Percentiles rank a stretch among this genome's conserved stretches.
Evolutionary conservation across 148 eudicot species (phyloP).

Genomic region (Rhododendron simsii): DNA sequence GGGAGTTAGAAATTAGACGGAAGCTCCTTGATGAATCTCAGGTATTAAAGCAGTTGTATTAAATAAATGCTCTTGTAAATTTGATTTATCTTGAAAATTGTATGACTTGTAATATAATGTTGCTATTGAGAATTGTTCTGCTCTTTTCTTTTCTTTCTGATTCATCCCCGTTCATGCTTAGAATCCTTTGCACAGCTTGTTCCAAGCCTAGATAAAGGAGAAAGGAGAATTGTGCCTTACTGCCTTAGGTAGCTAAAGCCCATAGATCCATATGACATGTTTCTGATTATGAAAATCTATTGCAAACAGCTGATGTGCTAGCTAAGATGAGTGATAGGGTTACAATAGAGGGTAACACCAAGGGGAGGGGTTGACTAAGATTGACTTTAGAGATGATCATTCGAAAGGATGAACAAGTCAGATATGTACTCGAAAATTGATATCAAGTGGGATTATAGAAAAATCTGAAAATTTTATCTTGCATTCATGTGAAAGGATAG

Average conservation of each 20-base stretch:
- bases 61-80: neutral
- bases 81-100: neutral
- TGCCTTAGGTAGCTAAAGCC: neutral
- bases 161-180: neutral
- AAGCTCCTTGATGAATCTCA: slow-evolving; percentile 92
- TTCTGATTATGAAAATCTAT: neutral
- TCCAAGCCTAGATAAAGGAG: neutral
- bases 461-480: too few species aligned
- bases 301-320: neutral
- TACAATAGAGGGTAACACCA: too few species aligned
- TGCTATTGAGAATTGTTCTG: neutral
- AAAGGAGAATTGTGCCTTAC: neutral
- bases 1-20: slow-evolving; percentile 66
- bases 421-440: too few species aligned
- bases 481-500: too few species aligned
- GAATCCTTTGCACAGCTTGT: neutral
- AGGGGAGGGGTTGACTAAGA: neutral
- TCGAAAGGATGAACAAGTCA: too few species aligned
- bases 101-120: neutral
- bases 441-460: too few species aligned
- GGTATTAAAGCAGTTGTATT: slow-evolving; percentile 38
- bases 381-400: neutral
- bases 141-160: neutral
- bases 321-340: neutral
- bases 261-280: neutral